Base-by-base conservation (phyloP, 2,329 filamentous ascomycete genomes). In the Trichoderma afroharzianum region DNA sequence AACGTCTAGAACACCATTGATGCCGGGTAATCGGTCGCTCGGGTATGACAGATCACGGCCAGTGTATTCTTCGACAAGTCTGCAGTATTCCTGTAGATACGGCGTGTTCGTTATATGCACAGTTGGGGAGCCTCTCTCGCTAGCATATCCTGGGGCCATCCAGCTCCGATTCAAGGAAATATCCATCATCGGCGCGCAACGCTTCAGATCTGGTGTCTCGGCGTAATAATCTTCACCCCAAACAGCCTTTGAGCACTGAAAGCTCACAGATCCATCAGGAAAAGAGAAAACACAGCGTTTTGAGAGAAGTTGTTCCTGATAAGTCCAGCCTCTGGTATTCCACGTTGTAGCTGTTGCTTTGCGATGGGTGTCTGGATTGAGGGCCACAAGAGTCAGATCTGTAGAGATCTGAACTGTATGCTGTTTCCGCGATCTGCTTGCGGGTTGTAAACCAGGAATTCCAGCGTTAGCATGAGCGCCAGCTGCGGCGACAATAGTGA, bases 401-500 rank as follows among this genome's bases (percentile, higher is more conserved):
- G 64, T 33, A 5, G 68, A 70, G 3, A 70, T 64, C 43, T 28
- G 32, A 26, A 58, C 36, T 15, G 26, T 28, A 24, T 70, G 68
- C 18, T 70, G 68, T n/a, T 55, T 70, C 5, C 43, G 47, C 11
- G 12, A 63, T 24, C 59, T 53, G 11, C n/a, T 68, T 30, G 21
- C 70, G 6, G 63, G 28, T 11, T 50, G n/a, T 14, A 71, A 24
- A 3, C 63, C 63, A 5, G 53, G 70, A 18, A 71, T 71, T 24
- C 63, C 70, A 7, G 70, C 55, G 15, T 67, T 33, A 2, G 70
- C 70, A 62, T 68, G 50, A 30, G 68, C 30, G 4, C 70, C 70
- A 39, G 62, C 71, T 24, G 71, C 68, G 8, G 71, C 71, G 21
- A 70, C 67, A 28, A 72, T 72, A 15, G 71, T 70, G 50, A 72